Base-by-base conservation (phyloP, 805 yeast genomes). In the Torulaspora franciscae region DNA sequence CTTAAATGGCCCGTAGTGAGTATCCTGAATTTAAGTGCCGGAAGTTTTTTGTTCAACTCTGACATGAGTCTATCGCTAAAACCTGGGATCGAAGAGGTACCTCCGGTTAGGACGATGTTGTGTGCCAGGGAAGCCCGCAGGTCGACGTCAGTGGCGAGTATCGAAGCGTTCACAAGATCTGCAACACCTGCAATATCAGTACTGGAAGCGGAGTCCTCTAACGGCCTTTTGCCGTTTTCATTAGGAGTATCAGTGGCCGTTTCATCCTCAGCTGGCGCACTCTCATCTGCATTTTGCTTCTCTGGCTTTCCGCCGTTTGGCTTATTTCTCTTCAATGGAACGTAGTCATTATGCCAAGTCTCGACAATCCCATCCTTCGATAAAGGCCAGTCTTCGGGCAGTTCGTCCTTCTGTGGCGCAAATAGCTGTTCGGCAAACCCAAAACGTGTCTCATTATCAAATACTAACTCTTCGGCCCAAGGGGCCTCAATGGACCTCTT, bases 101-200 rank as follows among this genome's bases (percentile, higher is more conserved):
- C 85, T 17, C 97, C 97, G 0, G 95, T 87, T 22, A 90, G 73
- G 13, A 90, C 85, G 43, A 90, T 82, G 59, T 89, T 89, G 65
- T 88, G 91, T 0, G 96, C 96, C 17, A 88, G 71, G 34, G 88
- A 84, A 1, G 96, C 84, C 48, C 95, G 75, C 52, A 85, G 70
- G 68, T 85, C 95, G 23, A 88, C 85, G 65, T 90, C 96, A 38
- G 82, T 57, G 19, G 75, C 45, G 73, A 69, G 39, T 75, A 73
- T 47, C 74, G 70, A 23, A 77, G 77, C 52, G 73, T 79, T 36
- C 76, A 75, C 44, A 78, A 89, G 68, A 46, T 77, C 81, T 1
- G 85, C 76, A 11, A 88, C 54, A 3, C 86, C 85, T 45, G 69
- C 61, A 15, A 59, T 50, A 4, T 56, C 60, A 30, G 48, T 43